Percentiles rank a stretch among this genome's conserved stretches.
Evolutionary conservation across 106 monocot species (phyloP).

Genomic region (Cymbidium sinense): DNA sequence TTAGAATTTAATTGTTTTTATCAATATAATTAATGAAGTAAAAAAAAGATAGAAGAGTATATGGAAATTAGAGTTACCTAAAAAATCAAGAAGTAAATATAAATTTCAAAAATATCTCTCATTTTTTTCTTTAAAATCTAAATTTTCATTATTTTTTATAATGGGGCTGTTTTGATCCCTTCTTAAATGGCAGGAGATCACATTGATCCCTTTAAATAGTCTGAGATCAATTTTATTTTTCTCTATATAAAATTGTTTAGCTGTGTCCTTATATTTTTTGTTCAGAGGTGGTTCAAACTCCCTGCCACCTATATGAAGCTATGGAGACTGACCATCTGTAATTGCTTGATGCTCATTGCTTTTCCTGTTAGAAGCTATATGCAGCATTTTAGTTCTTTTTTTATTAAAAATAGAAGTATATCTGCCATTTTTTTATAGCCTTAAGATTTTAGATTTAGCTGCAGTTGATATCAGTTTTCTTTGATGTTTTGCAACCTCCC

Average conservation of each 20-base stretch:
- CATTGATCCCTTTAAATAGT: no score
- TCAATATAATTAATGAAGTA: no score
- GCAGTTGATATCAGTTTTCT: not conserved
- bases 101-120: no score
- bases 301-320: not conserved
- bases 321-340: not conserved
- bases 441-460: not conserved
- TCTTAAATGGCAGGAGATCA: no score
- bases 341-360: not conserved
- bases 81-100: no score
- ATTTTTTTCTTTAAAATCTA: no score
- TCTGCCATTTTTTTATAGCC: not conserved
- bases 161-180: no score
- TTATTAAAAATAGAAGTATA: not conserved
- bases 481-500: not conserved
- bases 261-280: not conserved
- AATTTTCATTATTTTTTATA: no score
- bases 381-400: not conserved
- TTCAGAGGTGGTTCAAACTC: not conserved
- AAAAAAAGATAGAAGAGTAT: no score
- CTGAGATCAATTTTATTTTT: no score
- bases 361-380: not conserved
- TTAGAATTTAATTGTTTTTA: no score
- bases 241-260: not conserved
- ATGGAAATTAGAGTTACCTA: no score